A percentile compares a stretch with the other conserved stretches of the same genome.
Conservation (phyloP, 78 protist genomes). For the Dictyostelium intermedium region DNA sequence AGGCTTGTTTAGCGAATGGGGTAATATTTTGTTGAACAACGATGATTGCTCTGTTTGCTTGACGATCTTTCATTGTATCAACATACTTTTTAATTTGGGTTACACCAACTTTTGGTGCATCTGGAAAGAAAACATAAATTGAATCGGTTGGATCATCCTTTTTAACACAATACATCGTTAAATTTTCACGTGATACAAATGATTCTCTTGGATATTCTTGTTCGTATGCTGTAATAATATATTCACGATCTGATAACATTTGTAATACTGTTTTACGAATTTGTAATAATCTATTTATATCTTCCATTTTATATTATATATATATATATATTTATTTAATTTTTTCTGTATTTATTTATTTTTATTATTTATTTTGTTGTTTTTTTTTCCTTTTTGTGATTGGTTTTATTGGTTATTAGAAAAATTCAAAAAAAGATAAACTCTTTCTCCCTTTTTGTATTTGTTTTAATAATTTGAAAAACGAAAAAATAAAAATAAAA, state of each 20-base stretch:
- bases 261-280: conserved; percentile 81
- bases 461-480: neutral
- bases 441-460: neutral
- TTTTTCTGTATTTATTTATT: neutral
- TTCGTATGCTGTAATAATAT: conserved; percentile 15
- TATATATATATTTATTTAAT: neutral
- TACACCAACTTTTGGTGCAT: conserved; percentile 74
- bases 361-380: neutral
- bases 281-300: conserved; percentile 42
- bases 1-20: conserved; percentile 76
- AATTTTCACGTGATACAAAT: conserved; percentile 2
- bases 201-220: conserved; percentile 54
- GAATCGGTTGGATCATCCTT: conserved; percentile 75
- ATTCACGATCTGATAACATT: conserved; percentile 89
- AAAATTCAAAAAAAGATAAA: neutral
- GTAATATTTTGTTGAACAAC: conserved; percentile 63
- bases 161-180: conserved; percentile 12
- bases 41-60: conserved; percentile 50
- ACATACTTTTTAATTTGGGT: conserved; percentile 56
- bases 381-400: too few species aligned
- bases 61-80: conserved; percentile 35
- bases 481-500: neutral
- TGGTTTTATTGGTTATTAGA: neutral
- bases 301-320: conserved; percentile 51
- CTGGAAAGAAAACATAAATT: conserved; percentile 81